Conservation (phyloP, 306 rosid genomes). For the Astragalus membranaceus region DNA sequence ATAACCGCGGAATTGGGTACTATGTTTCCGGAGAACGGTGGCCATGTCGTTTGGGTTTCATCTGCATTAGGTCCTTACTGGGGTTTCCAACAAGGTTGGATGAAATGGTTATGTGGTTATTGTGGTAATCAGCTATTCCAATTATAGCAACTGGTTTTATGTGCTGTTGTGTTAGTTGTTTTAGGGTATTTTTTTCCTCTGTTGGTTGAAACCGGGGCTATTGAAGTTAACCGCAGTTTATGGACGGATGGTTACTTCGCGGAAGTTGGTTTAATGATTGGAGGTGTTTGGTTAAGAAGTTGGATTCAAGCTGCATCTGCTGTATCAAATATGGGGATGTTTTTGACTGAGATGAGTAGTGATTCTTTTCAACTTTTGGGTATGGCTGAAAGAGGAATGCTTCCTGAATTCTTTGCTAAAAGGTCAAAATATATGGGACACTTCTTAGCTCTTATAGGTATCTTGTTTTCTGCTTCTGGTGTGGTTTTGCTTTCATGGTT, state of each 20-base stretch:
- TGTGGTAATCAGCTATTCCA: slow-evolving; percentile 48
- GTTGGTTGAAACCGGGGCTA: slow-evolving; percentile 49
- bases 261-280: slow-evolving; percentile 41
- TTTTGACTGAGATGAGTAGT: slow-evolving; percentile 66
- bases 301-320: slow-evolving; percentile 67
- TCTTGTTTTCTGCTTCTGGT: slow-evolving; percentile 66
- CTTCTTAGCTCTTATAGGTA: too few relatives aligned
- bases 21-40: slow-evolving; percentile 68
- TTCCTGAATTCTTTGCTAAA: slow-evolving; percentile 54
- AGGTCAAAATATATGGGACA: too few relatives aligned
- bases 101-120: slow-evolving; percentile 73
- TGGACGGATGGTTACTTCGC: slow-evolving; percentile 71
- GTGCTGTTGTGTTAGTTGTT: slow-evolving; percentile 47
- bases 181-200: slow-evolving; percentile 54
- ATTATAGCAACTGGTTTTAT: slow-evolving; percentile 42
- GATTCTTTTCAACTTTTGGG: slow-evolving; percentile 71
- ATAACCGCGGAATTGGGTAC: slow-evolving; percentile 66
- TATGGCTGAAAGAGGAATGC: slow-evolving; percentile 60
- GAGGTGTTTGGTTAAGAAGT: slow-evolving; percentile 53
- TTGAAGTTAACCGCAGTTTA: slow-evolving; percentile 32
- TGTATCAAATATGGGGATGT: slow-evolving; percentile 70
- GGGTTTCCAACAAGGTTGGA: slow-evolving; percentile 70
- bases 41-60: slow-evolving; percentile 67
- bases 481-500: slow-evolving; percentile 59
- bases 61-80: slow-evolving; percentile 63